Conservation (phyloP, 768 basidiomycete species). For the Podaxis sp. region DNA sequence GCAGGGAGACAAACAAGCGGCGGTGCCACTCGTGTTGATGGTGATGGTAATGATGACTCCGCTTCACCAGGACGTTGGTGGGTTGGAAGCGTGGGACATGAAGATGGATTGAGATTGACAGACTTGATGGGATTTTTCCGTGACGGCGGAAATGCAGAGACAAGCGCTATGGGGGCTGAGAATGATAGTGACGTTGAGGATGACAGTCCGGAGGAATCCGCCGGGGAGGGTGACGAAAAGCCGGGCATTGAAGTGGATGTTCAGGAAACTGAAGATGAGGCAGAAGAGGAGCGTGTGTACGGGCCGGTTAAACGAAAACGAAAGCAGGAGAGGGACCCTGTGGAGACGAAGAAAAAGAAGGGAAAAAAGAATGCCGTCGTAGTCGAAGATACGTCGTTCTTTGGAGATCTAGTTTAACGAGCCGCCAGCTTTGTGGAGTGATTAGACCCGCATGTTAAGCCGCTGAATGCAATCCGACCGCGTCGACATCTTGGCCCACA, state of each 20-base stretch:
- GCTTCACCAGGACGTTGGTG: slow-evolving; percentile 52
- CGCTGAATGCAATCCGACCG: neutral
- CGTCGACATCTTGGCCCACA: neutral
- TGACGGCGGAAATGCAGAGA: slow-evolving; percentile 37
- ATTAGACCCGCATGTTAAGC: neutral
- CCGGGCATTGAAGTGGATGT: slow-evolving; percentile 18
- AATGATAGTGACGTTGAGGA: slow-evolving; percentile 27
- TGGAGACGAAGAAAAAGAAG: slow-evolving; percentile 51
- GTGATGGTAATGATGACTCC: slow-evolving; percentile 21
- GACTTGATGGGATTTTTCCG: slow-evolving; percentile 76
- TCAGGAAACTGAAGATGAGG: slow-evolving; percentile 21
- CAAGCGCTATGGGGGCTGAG: slow-evolving; percentile 25
- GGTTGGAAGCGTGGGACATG: slow-evolving; percentile 93
- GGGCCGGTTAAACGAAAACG: slow-evolving; percentile 54
- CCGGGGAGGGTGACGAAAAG: slow-evolving; percentile 2
- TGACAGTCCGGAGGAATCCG: slow-evolving; percentile 23
- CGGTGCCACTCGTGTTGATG: slow-evolving; percentile 12
- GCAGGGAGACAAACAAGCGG: slow-evolving; percentile 7
- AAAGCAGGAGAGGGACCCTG: slow-evolving; percentile 51
- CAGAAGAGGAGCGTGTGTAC: slow-evolving; percentile 23
- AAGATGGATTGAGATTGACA: slow-evolving; percentile 82
- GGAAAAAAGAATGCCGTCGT: slow-evolving; percentile 62
- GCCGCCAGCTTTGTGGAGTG: neutral
- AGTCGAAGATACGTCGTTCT: slow-evolving; percentile 57
- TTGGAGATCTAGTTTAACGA: slow-evolving; percentile 54